phyloP scores from a whole-genome alignment of 306 rosid species.

The Cucurbita argyrosperma region DNA sequence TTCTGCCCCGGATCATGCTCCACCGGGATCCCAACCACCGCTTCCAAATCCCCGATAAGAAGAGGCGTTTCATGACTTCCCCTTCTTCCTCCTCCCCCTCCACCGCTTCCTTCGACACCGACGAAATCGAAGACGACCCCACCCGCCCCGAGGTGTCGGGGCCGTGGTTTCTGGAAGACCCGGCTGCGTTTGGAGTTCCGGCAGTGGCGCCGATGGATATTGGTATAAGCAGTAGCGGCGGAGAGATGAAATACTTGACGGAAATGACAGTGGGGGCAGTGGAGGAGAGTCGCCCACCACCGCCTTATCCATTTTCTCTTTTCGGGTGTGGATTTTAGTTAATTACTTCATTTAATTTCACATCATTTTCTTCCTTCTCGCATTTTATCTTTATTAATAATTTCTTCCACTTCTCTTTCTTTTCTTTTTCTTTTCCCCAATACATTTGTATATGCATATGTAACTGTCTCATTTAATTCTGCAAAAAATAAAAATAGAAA shows the following conservation, averaged over 20 bases:
- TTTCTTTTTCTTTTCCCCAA: neutral
- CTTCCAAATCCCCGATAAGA: constrained; percentile 18
- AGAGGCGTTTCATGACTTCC: constrained; percentile 24
- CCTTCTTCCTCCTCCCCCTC: neutral
- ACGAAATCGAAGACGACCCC: constrained; percentile 2
- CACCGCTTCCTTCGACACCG: neutral
- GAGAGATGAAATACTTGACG: constrained; percentile 17
- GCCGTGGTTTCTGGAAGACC: constrained; percentile 5
- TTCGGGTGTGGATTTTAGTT: constrained; percentile 62
- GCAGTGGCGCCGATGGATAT: constrained; percentile 10
- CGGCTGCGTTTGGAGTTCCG: neutral
- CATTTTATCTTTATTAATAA: constrained; percentile 15
- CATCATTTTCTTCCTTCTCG: constrained; percentile 19
- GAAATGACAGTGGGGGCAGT: constrained; percentile 35
- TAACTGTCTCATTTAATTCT: neutral
- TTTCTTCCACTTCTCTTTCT: neutral
- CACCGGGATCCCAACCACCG: constrained; percentile 10
- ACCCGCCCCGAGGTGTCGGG: neutral
- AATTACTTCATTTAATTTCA: neutral
- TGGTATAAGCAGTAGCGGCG: constrained; percentile 14
- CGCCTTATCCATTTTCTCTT: constrained; percentile 90
- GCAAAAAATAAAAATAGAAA: no score
- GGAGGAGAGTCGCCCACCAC: constrained; percentile 32
- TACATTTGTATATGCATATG: neutral
- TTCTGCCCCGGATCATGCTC: constrained; percentile 39